Conservation (phyloP, 225 moss, liverwort and hornwort genomes). For the Pseudoscleropodium purum region DNA sequence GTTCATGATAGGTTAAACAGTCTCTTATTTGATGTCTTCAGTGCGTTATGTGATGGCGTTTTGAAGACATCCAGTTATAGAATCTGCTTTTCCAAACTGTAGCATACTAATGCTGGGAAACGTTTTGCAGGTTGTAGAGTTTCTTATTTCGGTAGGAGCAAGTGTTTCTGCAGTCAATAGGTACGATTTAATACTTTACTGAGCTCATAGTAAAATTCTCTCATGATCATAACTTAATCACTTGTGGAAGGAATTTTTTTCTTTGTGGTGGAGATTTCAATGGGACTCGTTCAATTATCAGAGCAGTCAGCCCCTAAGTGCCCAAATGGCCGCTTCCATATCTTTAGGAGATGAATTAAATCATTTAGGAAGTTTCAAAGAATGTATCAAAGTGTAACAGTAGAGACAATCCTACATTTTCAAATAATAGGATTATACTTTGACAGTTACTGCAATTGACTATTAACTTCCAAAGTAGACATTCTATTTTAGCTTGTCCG, state of each 20-base stretch:
- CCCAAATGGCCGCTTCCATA: background rate
- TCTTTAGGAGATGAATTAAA: background rate
- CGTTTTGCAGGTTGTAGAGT: conserved; percentile 42
- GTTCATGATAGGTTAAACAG: background rate
- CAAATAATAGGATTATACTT: too few relatives aligned
- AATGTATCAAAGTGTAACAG: background rate
- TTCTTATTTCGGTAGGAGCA: conserved; percentile 41
- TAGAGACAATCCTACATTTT: background rate
- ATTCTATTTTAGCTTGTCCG: background rate
- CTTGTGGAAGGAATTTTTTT: background rate
- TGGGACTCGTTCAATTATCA: background rate
- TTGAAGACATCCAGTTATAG: background rate
- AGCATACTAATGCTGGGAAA: background rate
- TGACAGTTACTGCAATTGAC: background rate
- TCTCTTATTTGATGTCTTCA: background rate
- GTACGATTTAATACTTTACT: background rate
- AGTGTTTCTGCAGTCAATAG: conserved; percentile 52
- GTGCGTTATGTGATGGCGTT: background rate
- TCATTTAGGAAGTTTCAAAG: background rate
- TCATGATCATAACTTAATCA: background rate
- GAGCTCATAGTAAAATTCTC: background rate
- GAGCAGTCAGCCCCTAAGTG: background rate
- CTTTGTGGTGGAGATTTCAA: background rate
- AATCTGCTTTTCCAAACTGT: background rate
- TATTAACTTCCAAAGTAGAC: background rate